A percentile compares a stretch with the other conserved stretches of the same genome.
Conservation (phyloP, 768 basidiomycete species). For the Tubosaeta brunneosetosa region DNA sequence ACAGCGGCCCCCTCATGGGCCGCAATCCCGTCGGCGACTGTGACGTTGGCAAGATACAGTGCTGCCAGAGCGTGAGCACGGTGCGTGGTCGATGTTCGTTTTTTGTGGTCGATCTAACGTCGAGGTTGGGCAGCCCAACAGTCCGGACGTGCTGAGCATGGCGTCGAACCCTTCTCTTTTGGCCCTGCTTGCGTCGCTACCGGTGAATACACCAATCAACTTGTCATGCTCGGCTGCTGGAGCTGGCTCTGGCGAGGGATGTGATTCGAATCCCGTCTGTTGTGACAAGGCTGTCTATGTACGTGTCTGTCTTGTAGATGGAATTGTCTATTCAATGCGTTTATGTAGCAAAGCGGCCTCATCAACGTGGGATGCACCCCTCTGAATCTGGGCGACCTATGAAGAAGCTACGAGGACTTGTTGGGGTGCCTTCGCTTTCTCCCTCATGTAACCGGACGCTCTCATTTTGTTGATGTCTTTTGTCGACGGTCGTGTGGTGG, state of each 20-base stretch:
- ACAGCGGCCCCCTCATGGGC: constrained; percentile 16
- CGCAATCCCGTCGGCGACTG: constrained; percentile 27
- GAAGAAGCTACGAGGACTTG: constrained; percentile 4
- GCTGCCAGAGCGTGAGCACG: constrained; percentile 18
- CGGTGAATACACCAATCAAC: constrained; percentile 11
- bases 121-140: constrained; percentile 6
- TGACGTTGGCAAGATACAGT: constrained; percentile 15
- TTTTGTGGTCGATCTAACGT: constrained; percentile 5
- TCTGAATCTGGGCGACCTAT: constrained; percentile 1
- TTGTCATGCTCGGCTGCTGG: constrained; percentile 18
- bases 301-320: not conserved
- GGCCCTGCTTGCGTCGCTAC: not conserved
- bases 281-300: constrained; percentile 19
- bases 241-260: constrained; percentile 22
- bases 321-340: not conserved
- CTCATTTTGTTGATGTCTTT: constrained; percentile 24
- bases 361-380: constrained; percentile 26
- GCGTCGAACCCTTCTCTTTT: constrained; percentile 6
- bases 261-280: constrained; percentile 19
- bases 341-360: constrained; percentile 15
- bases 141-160: not conserved
- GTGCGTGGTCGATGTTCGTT: constrained; percentile 9
- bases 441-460: constrained; percentile 17
- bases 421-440: constrained; percentile 20
- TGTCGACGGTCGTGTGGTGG: constrained; percentile 4